Percentiles rank a stretch among this genome's conserved stretches.
Evolutionary conservation across 2,329 filamentous ascomycete genomes (phyloP).

Genomic region (Alternaria alternata): DNA sequence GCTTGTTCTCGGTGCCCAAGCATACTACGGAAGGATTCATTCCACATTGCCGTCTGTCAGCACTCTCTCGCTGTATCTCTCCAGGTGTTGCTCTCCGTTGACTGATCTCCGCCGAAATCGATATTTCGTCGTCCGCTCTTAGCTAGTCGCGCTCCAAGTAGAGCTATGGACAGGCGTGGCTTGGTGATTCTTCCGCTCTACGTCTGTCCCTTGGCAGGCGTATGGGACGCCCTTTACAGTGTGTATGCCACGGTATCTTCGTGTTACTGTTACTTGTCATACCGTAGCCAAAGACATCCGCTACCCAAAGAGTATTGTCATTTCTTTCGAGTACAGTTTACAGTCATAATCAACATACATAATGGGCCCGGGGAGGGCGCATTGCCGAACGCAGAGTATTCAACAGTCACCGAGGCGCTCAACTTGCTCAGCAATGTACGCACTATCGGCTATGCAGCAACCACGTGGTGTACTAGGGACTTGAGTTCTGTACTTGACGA

Average conservation of each 20-base stretch:
- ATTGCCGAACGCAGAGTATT: conserved; percentile 56
- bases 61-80: conserved; percentile 12
- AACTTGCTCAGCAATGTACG: conserved; percentile 57
- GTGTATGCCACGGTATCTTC: conserved; percentile 43
- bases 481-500: conserved; percentile 45
- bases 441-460: conserved; percentile 61
- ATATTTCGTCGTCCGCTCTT: conserved; percentile 9
- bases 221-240: conserved; percentile 57
- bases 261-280: conserved; percentile 2
- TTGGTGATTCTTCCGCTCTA: conserved; percentile 60
- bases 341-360: conserved; percentile 60
- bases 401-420: conserved; percentile 52
- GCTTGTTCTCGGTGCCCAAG: conserved; percentile 27
- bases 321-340: conserved; percentile 57
- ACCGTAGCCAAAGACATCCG: conserved; percentile 14
- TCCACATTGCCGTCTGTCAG: conserved; percentile 8
- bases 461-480: conserved; percentile 54
- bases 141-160: conserved; percentile 15
- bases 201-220: conserved; percentile 57
- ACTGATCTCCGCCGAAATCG: neutral
- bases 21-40: conserved; percentile 7
- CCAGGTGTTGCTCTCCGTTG: conserved; percentile 4
- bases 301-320: conserved; percentile 31
- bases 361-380: conserved; percentile 56
- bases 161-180: conserved; percentile 20